Evolutionary conservation across 345 rosid genomes (phyloP), one percentile per base, ranked within the genome.

Genomic region (Erodium maritimum): DNA sequence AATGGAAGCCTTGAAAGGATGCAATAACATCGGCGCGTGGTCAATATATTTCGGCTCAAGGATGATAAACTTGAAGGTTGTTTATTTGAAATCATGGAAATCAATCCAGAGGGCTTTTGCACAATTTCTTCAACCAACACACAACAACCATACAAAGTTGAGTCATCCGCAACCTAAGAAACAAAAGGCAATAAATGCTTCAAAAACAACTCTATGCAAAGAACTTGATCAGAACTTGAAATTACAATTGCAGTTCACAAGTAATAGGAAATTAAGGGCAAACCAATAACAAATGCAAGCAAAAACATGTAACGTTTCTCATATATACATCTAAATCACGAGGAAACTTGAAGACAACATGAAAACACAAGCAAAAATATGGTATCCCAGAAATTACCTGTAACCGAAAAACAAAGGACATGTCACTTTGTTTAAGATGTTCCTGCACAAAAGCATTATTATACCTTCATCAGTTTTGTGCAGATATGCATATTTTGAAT

Each of bases 1-100:
- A 84, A 88, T 10, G 98, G 98, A 72, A 91, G 86, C 75, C 96
- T 82, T 18, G 98, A 79, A 64, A 91, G 84, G 75, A 91, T 80
- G 82, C 98, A 91, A 66, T 91, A 91, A 72, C 98, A 91, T 88
- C 98, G 84, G 55, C 81, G 84, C 14, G 98, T 88, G 19, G 95
- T 86, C 70, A 91, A 68, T 61, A 81, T 71, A 66, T 86, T 68
- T 52, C 86, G 96, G 74, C 86, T 84, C 72, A 79, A 65, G 58
- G 96, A 68, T 52, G 83, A 29, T 29, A 29, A 70, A 67, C 52
- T 53, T 54, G 76, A 72, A 70, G 94, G 77, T 65, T 75, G 85
- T 70, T 67, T 84, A 48, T 84, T 80, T 54, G 90, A 76, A 66
- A 88, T 77, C 73, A 80, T 72, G 61, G 98, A 88, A 67, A 88